Evolutionary conservation across 768 basidiomycete species (phyloP).

Genomic region (Russula sp.): DNA sequence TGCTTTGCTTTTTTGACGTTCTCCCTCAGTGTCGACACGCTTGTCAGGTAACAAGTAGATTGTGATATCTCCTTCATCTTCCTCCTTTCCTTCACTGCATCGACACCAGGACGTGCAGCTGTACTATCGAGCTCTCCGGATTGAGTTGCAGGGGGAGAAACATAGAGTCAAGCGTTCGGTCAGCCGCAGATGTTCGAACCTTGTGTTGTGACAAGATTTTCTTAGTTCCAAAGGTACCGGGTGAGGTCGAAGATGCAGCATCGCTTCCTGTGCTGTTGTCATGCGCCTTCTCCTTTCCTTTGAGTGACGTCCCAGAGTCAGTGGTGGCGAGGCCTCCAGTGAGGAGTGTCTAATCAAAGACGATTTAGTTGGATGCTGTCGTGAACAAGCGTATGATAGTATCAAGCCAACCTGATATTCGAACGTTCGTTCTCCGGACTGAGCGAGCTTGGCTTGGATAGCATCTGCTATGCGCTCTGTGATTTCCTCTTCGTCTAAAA

Average conservation of each 20-base stretch:
- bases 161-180: conserved; percentile 95
- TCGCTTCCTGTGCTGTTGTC: conserved; percentile 14
- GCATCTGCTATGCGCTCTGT: conserved; percentile 71
- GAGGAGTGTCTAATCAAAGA: conserved; percentile 50
- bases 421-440: conserved; percentile 45
- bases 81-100: conserved; percentile 11
- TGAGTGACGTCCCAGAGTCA: not conserved
- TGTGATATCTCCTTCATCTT: conserved; percentile 41
- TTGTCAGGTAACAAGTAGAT: conserved; percentile 73
- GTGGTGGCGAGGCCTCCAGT: conserved; percentile 44
- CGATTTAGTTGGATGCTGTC: not conserved
- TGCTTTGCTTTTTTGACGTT: conserved; percentile 60
- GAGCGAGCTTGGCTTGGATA: conserved; percentile 63
- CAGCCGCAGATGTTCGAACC: conserved; percentile 82
- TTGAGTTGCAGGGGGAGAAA: conserved; percentile 64
- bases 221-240: conserved; percentile 36
- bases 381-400: not conserved
- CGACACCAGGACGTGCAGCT: conserved; percentile 14
- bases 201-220: conserved; percentile 80
- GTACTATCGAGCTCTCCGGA: conserved; percentile 23
- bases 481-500: conserved; percentile 86
- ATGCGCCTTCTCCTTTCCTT: conserved; percentile 26
- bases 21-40: conserved; percentile 64
- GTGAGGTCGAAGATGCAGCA: conserved; percentile 12
- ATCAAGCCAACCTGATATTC: conserved; percentile 59